Percentiles rank a stretch among this genome's conserved stretches.
Evolutionary conservation across 106 monocot genomes (phyloP).

Genomic region (Dioscorea zingiberensis): DNA sequence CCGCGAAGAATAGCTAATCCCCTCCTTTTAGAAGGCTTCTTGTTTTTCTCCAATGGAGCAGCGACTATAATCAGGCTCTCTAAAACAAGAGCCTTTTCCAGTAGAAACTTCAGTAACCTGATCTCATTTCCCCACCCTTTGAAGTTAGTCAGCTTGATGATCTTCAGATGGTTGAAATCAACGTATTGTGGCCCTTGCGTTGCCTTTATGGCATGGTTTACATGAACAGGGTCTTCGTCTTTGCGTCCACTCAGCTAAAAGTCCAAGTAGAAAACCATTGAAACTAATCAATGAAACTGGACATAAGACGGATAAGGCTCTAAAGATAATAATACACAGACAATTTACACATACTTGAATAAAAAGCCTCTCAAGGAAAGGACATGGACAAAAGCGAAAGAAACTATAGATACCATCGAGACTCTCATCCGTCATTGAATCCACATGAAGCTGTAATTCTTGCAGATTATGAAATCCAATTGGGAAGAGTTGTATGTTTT

Average conservation of each 20-base stretch:
- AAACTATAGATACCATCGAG: conserved; percentile 19
- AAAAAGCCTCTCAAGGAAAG: conserved; percentile 40
- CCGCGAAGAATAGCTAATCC: conserved; percentile 11
- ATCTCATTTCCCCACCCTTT: conserved; percentile 27
- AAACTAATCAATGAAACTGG: neutral
- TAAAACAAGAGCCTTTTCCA: conserved; percentile 26
- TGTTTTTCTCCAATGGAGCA: neutral
- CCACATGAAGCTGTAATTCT: conserved; percentile 34
- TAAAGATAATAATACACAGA: neutral
- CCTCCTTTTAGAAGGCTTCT: neutral
- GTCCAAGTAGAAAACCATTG: neutral
- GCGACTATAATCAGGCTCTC: conserved; percentile 28
- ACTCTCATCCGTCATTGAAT: conserved; percentile 9
- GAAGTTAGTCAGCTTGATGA: conserved; percentile 39
- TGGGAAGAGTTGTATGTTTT: conserved; percentile 8
- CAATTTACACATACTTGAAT: conserved; percentile 24
- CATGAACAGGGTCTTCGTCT: neutral
- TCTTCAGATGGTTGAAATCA: conserved; percentile 25
- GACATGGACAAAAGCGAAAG: conserved; percentile 22
- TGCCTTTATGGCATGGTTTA: neutral
- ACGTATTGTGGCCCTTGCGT: conserved; percentile 11
- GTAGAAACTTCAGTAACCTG: conserved; percentile 33
- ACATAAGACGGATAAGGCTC: neutral
- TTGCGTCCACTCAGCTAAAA: conserved; percentile 8
- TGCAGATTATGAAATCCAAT: conserved; percentile 32